A percentile compares a stretch with the other conserved stretches of the same genome.
Evolutionary conservation across 208 protist species (phyloP).

Genomic region (Acanthamoeba castellanii): DNA sequence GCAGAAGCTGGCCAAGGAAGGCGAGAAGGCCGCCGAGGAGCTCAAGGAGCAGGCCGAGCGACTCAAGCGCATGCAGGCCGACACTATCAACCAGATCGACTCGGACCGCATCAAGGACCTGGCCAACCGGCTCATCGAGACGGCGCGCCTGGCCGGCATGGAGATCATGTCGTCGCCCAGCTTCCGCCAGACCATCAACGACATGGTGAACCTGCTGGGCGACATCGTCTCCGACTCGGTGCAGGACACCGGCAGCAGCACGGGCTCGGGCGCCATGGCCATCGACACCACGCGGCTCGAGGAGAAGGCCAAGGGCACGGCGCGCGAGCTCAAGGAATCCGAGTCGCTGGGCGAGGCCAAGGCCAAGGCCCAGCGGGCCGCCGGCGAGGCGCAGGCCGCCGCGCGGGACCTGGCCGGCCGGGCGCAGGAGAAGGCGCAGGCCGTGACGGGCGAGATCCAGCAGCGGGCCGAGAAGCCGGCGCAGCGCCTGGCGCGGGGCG

Average conservation of each 20-base stretch:
- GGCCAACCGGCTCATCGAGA: background rate
- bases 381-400: background rate
- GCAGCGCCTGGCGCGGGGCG: too few relatives aligned
- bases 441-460: background rate
- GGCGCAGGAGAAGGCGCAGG: background rate
- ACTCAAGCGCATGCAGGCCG: background rate
- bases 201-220: background rate
- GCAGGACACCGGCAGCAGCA: background rate
- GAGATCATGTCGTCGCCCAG: background rate
- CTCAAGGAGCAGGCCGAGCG: slow-evolving; percentile 19
- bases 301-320: background rate
- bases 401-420: background rate
- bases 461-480: too few relatives aligned
- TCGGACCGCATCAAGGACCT: background rate
- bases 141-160: background rate
- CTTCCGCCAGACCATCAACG: background rate
- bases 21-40: slow-evolving; percentile 15
- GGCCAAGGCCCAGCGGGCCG: background rate
- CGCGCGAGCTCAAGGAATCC: background rate
- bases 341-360: background rate
- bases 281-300: background rate
- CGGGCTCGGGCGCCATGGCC: background rate
- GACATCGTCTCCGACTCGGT: background rate
- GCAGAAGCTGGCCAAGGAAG: background rate
- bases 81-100: background rate